Conservation (phyloP, 2,329 filamentous ascomycete genomes). For the Sclerotiophoma versabilis region DNA sequence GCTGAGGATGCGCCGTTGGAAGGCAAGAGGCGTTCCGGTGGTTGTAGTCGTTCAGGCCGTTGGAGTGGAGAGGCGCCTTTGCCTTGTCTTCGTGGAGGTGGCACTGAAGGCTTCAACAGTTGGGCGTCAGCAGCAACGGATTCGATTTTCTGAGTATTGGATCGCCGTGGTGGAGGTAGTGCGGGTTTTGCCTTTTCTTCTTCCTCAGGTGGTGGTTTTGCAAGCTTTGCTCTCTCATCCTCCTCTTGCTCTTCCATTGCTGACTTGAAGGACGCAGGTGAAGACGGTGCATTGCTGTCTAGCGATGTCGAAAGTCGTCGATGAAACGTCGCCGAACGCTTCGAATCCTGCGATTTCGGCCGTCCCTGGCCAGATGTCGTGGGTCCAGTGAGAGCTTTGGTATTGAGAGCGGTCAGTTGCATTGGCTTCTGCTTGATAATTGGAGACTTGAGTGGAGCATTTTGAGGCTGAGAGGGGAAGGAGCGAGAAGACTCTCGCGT, state of each 20-base stretch:
- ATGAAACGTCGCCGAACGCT: constrained; percentile 25
- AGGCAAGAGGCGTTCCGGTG: constrained; percentile 31
- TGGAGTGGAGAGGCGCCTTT: constrained; percentile 27
- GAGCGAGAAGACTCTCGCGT: constrained; percentile 17
- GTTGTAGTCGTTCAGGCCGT: constrained; percentile 29
- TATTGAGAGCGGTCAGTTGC: constrained; percentile 31
- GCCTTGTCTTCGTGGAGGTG: constrained; percentile 12
- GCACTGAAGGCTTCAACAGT: constrained; percentile 7
- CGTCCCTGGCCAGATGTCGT: constrained; percentile 29
- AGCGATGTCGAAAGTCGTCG: constrained; percentile 35
- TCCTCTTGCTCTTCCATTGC: constrained; percentile 45
- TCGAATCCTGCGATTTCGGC: constrained; percentile 34
- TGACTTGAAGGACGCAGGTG: constrained; percentile 45
- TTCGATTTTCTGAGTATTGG: constrained; percentile 24
- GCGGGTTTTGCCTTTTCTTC: constrained; percentile 4
- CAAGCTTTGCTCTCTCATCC: constrained; percentile 39
- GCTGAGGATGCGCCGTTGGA: constrained; percentile 33
- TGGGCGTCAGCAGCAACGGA: constrained; percentile 11
- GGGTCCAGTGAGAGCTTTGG: constrained; percentile 24
- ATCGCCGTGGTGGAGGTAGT: constrained; percentile 46
- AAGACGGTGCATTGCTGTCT: constrained; percentile 38
- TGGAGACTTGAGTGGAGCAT: constrained; percentile 35
- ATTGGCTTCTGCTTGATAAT: constrained; percentile 36
- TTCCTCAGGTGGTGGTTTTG: constrained; percentile 14
- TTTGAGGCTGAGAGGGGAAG: constrained; percentile 23